These are phyloP conservation scores for Paulownia fortunei DNA, from an alignment of 257 asterid genomes.

Conservation along the genomic window DNA sequence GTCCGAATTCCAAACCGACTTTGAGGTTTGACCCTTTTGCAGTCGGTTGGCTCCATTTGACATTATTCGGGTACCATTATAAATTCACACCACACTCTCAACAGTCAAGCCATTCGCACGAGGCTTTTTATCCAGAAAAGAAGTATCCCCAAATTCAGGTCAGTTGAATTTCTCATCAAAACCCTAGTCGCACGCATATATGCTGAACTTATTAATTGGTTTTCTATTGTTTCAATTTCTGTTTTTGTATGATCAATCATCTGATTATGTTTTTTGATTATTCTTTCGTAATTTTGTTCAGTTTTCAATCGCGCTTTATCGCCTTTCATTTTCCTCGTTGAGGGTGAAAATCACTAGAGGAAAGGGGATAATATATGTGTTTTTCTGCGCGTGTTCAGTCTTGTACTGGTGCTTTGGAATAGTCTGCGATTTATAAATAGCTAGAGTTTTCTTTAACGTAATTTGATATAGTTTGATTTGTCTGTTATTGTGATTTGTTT, in stretches of 20 bases:
- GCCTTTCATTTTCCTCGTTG: neutral
- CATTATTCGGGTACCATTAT: neutral
- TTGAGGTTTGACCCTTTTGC: neutral
- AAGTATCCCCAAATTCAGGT: slow-evolving; percentile 18
- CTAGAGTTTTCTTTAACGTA: neutral
- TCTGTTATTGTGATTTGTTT: neutral
- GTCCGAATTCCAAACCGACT: neutral
- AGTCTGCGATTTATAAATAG: neutral
- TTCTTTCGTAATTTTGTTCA: neutral
- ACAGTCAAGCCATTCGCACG: neutral
- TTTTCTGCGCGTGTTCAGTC: neutral
- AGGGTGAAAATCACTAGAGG: neutral
- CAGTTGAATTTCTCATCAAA: neutral
- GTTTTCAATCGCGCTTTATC: neutral
- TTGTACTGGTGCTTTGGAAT: neutral
- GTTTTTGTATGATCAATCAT: neutral
- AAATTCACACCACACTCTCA: neutral
- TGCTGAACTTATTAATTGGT: neutral
- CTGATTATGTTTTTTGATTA: neutral
- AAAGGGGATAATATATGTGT: neutral
- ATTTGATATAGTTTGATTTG: neutral
- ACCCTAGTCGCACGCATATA: neutral
- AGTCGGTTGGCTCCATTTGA: neutral
- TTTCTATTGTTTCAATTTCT: neutral
- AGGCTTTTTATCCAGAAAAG: neutral